Evolutionary conservation across 2,329 filamentous ascomycete species (phyloP).

Genomic region (Neonectria neomacrospora): DNA sequence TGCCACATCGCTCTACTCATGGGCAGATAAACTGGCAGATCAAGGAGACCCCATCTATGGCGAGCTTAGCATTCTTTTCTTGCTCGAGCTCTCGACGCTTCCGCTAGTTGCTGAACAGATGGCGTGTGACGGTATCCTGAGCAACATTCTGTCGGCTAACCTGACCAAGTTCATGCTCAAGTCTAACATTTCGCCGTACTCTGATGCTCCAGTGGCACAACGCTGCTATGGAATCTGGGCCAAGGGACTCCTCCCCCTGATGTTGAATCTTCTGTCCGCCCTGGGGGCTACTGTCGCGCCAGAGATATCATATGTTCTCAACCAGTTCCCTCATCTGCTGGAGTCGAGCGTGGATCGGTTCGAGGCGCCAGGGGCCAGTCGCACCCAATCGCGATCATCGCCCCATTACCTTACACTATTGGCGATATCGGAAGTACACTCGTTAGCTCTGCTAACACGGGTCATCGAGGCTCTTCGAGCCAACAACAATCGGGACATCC

Average conservation of each 20-base stretch:
- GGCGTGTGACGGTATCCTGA: slow-evolving; percentile 85
- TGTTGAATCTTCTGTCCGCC: slow-evolving; percentile 86
- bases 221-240: slow-evolving; percentile 92
- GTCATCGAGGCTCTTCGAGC: slow-evolving; percentile 75
- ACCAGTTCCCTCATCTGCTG: slow-evolving; percentile 86
- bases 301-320: slow-evolving; percentile 88
- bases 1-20: slow-evolving; percentile 89
- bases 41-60: slow-evolving; percentile 90
- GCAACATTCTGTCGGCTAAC: slow-evolving; percentile 81
- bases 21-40: slow-evolving; percentile 85
- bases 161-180: slow-evolving; percentile 82
- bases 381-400: slow-evolving; percentile 61
- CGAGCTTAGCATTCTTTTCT: slow-evolving; percentile 88
- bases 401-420: slow-evolving; percentile 76
- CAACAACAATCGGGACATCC: slow-evolving; percentile 77
- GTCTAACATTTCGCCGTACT: slow-evolving; percentile 78
- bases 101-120: slow-evolving; percentile 87
- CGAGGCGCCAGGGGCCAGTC: slow-evolving; percentile 67
- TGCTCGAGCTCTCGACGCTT: slow-evolving; percentile 87
- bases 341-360: slow-evolving; percentile 77
- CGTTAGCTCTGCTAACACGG: slow-evolving; percentile 77
- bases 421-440: slow-evolving; percentile 81
- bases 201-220: slow-evolving; percentile 72
- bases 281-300: slow-evolving; percentile 84
- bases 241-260: slow-evolving; percentile 85